Conservation (phyloP, 2,329 filamentous ascomycete genomes). For the Phoma sp. region DNA sequence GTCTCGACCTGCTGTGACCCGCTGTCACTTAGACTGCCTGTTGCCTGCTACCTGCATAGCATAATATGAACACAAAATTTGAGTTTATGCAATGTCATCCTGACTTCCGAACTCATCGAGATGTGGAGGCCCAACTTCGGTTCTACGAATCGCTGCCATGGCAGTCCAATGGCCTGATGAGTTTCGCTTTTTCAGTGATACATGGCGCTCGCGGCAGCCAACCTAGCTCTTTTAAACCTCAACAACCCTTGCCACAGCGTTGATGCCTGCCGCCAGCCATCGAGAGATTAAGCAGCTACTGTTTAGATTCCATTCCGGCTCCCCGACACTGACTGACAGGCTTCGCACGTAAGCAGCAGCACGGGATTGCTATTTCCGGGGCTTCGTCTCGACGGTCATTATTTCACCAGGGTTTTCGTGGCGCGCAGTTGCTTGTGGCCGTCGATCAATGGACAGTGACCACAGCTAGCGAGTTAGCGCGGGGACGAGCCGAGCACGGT, state of each 20-base stretch:
- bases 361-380: conserved; percentile 3
- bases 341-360: background rate
- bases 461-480: conserved; percentile 13
- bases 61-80: conserved; percentile 1
- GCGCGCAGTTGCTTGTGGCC: background rate
- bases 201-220: conserved; percentile 20
- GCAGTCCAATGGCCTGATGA: conserved; percentile 1
- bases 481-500: conserved; percentile 18
- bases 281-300: conserved; percentile 12
- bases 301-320: conserved; percentile 6
- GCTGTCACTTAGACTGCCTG: conserved; percentile 7
- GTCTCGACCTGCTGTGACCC: conserved; percentile 10
- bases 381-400: conserved; percentile 5
- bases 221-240: conserved; percentile 29
- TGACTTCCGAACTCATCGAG: background rate
- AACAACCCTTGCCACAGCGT: conserved; percentile 23
- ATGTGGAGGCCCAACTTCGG: background rate
- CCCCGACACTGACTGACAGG: conserved; percentile 7
- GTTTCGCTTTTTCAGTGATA: conserved; percentile 4
- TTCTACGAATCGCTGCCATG: background rate
- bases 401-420: conserved; percentile 1
- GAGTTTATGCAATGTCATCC: conserved; percentile 6
- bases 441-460: conserved; percentile 10
- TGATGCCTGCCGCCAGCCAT: conserved; percentile 17
- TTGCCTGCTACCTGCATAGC: conserved; percentile 1